Conservation (phyloP, 2,329 filamentous ascomycete genomes). For the Huntiella omanensis region DNA sequence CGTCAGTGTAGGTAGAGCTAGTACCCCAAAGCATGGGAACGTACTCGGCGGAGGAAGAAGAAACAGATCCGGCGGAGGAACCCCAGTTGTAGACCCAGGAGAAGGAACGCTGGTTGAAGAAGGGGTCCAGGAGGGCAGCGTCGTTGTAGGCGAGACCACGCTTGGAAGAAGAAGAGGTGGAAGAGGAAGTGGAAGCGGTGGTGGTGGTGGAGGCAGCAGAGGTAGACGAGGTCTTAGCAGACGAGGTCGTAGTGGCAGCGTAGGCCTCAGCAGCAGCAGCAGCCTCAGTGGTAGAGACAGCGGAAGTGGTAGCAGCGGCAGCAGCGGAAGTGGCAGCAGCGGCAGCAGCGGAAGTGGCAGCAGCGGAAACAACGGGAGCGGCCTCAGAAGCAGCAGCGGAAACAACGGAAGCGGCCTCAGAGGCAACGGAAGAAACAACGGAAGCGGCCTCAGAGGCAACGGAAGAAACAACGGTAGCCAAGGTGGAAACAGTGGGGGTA, state of each 20-base stretch:
- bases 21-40: constrained; percentile 50
- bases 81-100: constrained; percentile 56
- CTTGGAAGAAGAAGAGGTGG: constrained; percentile 26
- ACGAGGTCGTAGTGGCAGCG: background rate
- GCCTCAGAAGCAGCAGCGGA: constrained; percentile 8
- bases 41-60: constrained; percentile 29
- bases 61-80: constrained; percentile 23
- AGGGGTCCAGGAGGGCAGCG: constrained; percentile 29
- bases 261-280: constrained; percentile 7
- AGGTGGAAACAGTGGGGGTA: constrained; percentile 1
- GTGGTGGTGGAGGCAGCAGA: constrained; percentile 8
- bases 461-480: background rate
- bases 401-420: too few species aligned
- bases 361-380: constrained; percentile 2
- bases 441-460: background rate
- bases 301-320: constrained; percentile 10
- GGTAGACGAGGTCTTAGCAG: constrained; percentile 2
- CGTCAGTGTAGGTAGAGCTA: constrained; percentile 21
- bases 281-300: constrained; percentile 12
- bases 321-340: constrained; percentile 11
- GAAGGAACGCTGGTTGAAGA: constrained; percentile 21
- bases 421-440: too few species aligned
- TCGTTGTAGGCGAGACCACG: constrained; percentile 53
- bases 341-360: background rate
- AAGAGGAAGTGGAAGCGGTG: constrained; percentile 6